Evolutionary conservation across 768 basidiomycete species (phyloP).

Genomic region (Russula sp.): DNA sequence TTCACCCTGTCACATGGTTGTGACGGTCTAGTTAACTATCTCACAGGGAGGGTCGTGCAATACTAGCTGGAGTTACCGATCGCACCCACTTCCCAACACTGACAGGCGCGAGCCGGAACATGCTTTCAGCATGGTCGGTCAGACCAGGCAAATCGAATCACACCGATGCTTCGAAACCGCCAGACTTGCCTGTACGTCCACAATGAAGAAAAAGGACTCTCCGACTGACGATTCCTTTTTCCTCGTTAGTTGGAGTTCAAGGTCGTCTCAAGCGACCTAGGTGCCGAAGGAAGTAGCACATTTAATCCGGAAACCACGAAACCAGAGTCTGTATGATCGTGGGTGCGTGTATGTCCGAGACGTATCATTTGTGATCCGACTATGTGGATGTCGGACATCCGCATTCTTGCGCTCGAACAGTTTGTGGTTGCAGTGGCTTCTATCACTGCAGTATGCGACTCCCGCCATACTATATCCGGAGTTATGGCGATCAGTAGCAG

Average conservation of each 20-base stretch:
- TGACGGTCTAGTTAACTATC: neutral
- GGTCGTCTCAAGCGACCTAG: neutral
- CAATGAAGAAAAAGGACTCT: neutral
- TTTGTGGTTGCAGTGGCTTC: neutral
- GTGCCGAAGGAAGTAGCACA: neutral
- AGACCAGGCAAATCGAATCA: neutral
- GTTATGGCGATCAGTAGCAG: neutral
- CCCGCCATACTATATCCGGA: neutral
- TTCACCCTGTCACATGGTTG: neutral
- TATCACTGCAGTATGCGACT: neutral
- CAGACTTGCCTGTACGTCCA: slow-evolving; percentile 7
- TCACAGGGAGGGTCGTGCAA: slow-evolving; percentile 19
- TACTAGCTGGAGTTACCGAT: neutral
- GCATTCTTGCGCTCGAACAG: neutral
- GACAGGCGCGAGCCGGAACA: neutral
- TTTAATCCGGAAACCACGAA: neutral
- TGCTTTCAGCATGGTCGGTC: neutral
- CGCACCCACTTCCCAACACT: slow-evolving; percentile 21
- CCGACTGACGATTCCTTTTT: neutral
- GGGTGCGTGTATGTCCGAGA: neutral
- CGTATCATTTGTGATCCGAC: neutral
- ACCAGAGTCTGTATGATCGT: neutral
- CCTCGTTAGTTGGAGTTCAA: slow-evolving; percentile 5
- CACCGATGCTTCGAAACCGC: neutral
- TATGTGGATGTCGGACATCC: no score